Evolutionary conservation across 1,284 basidiomycete genomes (phyloP).

Genomic region (Fistulinella cinereoalba): DNA sequence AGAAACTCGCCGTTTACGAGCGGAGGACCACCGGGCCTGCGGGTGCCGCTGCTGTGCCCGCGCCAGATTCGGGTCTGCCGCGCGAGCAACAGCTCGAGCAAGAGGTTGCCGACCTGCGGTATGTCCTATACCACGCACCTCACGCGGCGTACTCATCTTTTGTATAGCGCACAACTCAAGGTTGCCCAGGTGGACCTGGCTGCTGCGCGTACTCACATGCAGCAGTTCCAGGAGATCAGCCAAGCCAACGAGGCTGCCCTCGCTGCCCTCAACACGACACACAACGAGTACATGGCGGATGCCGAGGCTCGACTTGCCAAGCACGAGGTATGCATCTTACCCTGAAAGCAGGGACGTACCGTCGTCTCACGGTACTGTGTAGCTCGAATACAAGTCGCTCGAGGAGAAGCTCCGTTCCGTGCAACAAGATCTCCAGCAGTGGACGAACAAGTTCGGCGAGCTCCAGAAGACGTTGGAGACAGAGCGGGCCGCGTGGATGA

Average conservation of each 20-base stretch:
- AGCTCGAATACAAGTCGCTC: conserved; percentile 69
- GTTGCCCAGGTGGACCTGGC: conserved; percentile 72
- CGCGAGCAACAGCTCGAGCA: conserved; percentile 80
- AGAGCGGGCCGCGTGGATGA: conserved; percentile 66
- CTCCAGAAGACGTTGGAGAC: conserved; percentile 62
- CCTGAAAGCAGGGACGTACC: background rate
- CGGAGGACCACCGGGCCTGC: conserved; percentile 50
- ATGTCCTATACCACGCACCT: conserved; percentile 20
- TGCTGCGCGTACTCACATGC: conserved; percentile 66
- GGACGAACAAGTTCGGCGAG: conserved; percentile 52
- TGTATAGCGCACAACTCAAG: conserved; percentile 66
- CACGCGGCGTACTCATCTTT: background rate
- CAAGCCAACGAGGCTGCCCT: conserved; percentile 79
- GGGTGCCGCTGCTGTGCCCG: conserved; percentile 26
- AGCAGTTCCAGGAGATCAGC: conserved; percentile 83
- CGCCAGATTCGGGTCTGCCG: conserved; percentile 46
- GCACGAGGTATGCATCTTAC: conserved; percentile 53
- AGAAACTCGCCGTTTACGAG: conserved; percentile 87
- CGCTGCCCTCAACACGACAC: conserved; percentile 63
- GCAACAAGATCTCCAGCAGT: conserved; percentile 55
- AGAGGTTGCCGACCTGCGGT: conserved; percentile 84
- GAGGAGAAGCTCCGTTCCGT: conserved; percentile 59
- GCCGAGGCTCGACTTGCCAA: conserved; percentile 64
- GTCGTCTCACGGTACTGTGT: background rate
- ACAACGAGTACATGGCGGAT: conserved; percentile 74